A percentile compares a stretch with the other conserved stretches of the same genome.
These are phyloP conservation scores for Leccinum arenicola DNA, from an alignment of 768 basidiomycete genomes.

Conservation along the genomic window DNA sequence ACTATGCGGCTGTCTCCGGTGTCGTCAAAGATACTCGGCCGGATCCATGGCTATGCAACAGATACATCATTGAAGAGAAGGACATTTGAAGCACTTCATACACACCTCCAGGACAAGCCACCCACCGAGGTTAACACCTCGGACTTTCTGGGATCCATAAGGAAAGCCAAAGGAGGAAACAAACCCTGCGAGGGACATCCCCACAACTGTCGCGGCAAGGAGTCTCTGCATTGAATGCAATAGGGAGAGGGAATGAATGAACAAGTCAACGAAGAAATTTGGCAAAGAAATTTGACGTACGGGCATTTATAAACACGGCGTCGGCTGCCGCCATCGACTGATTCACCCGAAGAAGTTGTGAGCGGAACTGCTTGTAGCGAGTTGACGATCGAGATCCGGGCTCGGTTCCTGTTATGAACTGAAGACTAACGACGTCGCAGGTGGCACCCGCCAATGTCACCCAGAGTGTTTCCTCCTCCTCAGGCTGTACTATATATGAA, in stretches of 20 bases:
- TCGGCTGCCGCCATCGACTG: neutral
- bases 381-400: neutral
- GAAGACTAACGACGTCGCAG: too few species aligned
- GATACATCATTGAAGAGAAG: slow-evolving; percentile 37
- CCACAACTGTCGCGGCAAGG: slow-evolving; percentile 21
- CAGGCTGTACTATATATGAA: neutral
- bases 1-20: slow-evolving; percentile 53
- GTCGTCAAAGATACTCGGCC: slow-evolving; percentile 66
- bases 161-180: slow-evolving; percentile 53
- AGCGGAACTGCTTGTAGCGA: neutral
- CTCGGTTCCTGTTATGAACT: neutral
- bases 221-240: slow-evolving; percentile 26
- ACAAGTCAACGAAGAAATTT: neutral
- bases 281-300: neutral
- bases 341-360: neutral
- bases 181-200: slow-evolving; percentile 25
- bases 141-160: slow-evolving; percentile 70
- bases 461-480: neutral
- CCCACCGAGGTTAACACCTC: slow-evolving; percentile 81
- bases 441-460: too few species aligned
- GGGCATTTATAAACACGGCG: slow-evolving; percentile 18
- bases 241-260: slow-evolving; percentile 49
- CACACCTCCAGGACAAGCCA: slow-evolving; percentile 56
- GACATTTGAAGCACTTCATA: neutral
- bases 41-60: slow-evolving; percentile 68